A percentile compares a stretch with the other conserved stretches of the same genome.
phyloP scores from a whole-genome alignment of 495 filamentous ascomycete species.

The Bathelium albidoporum region DNA sequence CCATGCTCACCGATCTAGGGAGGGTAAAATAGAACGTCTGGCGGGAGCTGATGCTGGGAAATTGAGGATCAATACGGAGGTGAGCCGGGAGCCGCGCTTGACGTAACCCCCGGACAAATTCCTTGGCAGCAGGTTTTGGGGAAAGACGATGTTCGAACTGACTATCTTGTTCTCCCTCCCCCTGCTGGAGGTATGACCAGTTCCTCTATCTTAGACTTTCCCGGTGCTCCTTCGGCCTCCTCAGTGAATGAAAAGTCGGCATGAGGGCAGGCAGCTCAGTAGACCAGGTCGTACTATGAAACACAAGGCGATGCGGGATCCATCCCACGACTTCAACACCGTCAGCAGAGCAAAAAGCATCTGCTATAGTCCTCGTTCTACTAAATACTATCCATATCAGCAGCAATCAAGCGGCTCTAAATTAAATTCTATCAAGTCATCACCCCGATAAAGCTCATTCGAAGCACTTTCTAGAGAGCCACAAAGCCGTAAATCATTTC shows the following conservation, averaged over 20 bases:
- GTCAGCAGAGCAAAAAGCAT: background rate
- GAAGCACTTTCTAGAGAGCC: slow-evolving; percentile 2
- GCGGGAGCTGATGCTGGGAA: background rate
- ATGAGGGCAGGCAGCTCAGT: background rate
- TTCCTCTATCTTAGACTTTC: background rate
- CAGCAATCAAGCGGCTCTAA: background rate
- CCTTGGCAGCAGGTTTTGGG: background rate
- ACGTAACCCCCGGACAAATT: background rate
- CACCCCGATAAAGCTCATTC: background rate
- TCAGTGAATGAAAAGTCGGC: background rate
- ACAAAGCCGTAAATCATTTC: background rate
- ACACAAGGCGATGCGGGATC: background rate
- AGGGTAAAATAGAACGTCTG: background rate
- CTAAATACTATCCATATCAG: background rate
- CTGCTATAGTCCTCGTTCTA: too few relatives aligned
- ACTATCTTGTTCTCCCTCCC: background rate
- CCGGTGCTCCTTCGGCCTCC: background rate
- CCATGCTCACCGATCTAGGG: slow-evolving; percentile 36
- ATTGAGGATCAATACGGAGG: background rate
- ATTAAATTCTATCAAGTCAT: background rate
- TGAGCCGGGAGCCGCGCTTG: background rate
- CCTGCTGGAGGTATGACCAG: too few relatives aligned
- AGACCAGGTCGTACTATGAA: background rate
- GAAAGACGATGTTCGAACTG: background rate
- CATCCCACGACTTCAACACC: background rate